These are phyloP conservation scores for Kwoniella botswanensis DNA, from an alignment of 768 basidiomycete species.

Conservation along the genomic window DNA sequence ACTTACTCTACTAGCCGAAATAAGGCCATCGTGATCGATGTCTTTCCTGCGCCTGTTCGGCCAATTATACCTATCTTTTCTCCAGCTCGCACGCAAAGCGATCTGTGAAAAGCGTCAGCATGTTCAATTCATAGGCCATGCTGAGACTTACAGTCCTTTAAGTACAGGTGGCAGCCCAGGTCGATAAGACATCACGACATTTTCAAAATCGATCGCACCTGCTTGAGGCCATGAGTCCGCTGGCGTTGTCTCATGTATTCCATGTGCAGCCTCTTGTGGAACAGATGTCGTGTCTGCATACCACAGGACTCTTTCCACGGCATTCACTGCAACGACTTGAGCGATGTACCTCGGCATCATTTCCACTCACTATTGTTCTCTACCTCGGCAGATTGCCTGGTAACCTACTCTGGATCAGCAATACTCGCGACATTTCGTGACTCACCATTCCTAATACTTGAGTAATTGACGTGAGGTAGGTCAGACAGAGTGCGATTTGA, in stretches of 20 bases:
- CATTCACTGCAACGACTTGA: constrained; percentile 32
- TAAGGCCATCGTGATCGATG: constrained; percentile 82
- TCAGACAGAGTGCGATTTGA: constrained; percentile 77
- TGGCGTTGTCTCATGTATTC: constrained; percentile 66
- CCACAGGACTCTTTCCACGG: constrained; percentile 68
- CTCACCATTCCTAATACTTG: constrained; percentile 53
- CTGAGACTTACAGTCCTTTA: constrained; percentile 65
- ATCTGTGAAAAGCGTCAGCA: constrained; percentile 37
- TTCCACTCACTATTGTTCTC: constrained; percentile 72
- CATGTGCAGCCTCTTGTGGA: constrained; percentile 72
- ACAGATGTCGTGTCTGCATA: constrained; percentile 70
- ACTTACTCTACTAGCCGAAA: constrained; percentile 63
- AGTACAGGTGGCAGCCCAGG: constrained; percentile 81
- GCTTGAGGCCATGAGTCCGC: constrained; percentile 71
- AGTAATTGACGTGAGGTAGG: constrained; percentile 57
- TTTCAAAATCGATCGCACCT: constrained; percentile 72
- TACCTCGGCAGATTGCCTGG: constrained; percentile 64
- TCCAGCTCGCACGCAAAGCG: constrained; percentile 70
- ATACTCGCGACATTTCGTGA: background rate
- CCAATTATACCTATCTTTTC: constrained; percentile 96
- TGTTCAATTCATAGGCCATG: background rate
- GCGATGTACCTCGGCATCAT: background rate
- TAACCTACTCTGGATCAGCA: constrained; percentile 24
- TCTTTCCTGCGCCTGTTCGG: constrained; percentile 84
- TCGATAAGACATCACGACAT: constrained; percentile 79